Base-by-base conservation (phyloP, 163 green algal genomes). In the Prototheca wickerhamii region DNA sequence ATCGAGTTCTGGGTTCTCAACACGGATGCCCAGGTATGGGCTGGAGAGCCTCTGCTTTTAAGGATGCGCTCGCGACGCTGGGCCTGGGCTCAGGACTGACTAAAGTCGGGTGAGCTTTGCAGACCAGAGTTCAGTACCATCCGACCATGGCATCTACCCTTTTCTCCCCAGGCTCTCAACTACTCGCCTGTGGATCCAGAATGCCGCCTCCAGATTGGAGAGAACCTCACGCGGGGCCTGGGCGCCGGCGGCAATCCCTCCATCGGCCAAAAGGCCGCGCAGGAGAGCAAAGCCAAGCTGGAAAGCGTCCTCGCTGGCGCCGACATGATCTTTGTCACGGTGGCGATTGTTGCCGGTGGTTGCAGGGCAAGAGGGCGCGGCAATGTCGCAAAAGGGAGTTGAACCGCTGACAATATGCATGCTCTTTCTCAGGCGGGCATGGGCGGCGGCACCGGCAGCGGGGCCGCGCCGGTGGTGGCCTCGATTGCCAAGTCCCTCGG, bases 271-370 rank as follows among this genome's bases (percentile, higher is more conserved):
- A 80, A 77, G 74, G 88, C 89, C 28, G 89, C 89, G 17, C 74
- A 86, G 61, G 89, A 96, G 71, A 90, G 79, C 69, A 79, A 71
- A 50, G 71, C 77, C 12, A 60, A 72, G 23, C 81, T 96, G 42
- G 73, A 89, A 46, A 49, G 59, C 6, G 82, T 76, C 2, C 71
- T 96, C 23, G 10, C 62, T 23, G 85, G 86, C 4, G 72, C 88
- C 5, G 89, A 96, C 73, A 94, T 96, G 89, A 87, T 96, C 4
- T 95, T 96, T 71, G 86, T 96, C 17, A 96, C 89, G 57, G 87
- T 91, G 56, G 53, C 25, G 10, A 33, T 44, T 10, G 37, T 21
- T 44, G 37, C 37, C 37, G 10, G 37, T 21, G 10, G 37, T 44
- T 10, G 37, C 37, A 44, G 37, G 10, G n/a, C n/a, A n/a, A n/a